Base-by-base conservation (phyloP, 2,329 filamentous ascomycete species). In the Aquanectria penicillioides region DNA sequence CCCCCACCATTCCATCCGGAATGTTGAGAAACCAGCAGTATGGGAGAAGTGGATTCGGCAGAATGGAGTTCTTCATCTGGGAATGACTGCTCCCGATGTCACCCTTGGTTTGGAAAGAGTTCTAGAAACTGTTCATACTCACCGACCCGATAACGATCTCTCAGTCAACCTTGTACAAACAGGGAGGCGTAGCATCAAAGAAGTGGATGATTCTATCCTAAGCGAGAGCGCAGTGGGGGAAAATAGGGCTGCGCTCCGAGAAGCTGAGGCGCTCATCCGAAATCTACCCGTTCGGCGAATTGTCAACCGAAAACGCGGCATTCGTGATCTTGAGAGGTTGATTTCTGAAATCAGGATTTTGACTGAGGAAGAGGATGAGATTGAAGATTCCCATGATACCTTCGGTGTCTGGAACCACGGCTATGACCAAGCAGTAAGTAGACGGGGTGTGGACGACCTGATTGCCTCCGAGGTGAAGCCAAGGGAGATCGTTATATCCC, bases 31-130 rank as follows among this genome's bases (percentile, higher is more conserved):
- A n/a, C 26, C 28, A 6, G 33, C 29, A 18, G 23, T 28, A 11
- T 46, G 41, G 41, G 41, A 46, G 41, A 46, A 46, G 28, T 46
- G 41, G 41, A 46, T 46, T 13, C 29, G 41, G 28, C 41, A 46
- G 41, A 46, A 46, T 5, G 41, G 41, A 11, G 33, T 46, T 15
- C 41, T 46, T 13, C 41, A 46, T n/a, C 41, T 46, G 15, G 41
- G 41, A 7, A 46, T 46, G 41, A 28, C 33, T 13, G 29, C 41
- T 22, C 41, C 41, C 3, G 41, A 46, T 33, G 41, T 20, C 41
- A 46, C 29, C 3, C 41, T 46, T 11, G 41, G 41, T 9, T 9
- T 46, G 2, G 41, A 46, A 5, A 46, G 23, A 11, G 41, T 46
- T 5, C 26, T 28, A 3, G 41, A 46, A 9, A 26, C 41, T 15